Percentiles rank a stretch among this genome's conserved stretches.
Evolutionary conservation across 176 grass and related monocot genomes (phyloP).

Genomic region (Elymus sibiricus): DNA sequence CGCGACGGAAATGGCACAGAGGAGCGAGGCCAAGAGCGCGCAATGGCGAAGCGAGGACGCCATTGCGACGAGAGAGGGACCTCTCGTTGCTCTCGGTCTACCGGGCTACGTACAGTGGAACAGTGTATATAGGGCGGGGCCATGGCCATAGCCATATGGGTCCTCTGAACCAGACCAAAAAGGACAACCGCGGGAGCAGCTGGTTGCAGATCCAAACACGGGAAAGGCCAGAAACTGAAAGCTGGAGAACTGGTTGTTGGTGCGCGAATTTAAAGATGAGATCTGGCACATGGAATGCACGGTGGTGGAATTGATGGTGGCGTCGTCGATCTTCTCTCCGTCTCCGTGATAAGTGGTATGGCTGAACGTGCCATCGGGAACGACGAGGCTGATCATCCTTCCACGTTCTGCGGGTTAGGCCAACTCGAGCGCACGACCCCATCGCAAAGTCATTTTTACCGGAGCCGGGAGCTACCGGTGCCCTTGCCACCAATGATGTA

Average conservation of each 20-base stretch:
- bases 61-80: constrained; percentile 23
- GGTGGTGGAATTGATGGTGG: not conserved
- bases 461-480: too few species aligned
- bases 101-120: not conserved
- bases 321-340: not conserved
- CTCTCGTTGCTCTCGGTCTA: constrained; percentile 19
- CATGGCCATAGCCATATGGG: not conserved
- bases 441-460: too few species aligned
- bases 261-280: not conserved
- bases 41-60: constrained; percentile 33
- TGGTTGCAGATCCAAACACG: not conserved
- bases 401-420: not conserved
- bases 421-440: too few species aligned
- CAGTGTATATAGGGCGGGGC: constrained; percentile 6
- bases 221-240: constrained; percentile 7
- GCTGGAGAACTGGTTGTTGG: not conserved
- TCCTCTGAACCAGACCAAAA: not conserved
- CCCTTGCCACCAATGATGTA: too few species aligned
- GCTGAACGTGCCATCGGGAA: not conserved
- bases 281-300: constrained; percentile 16
- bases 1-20: constrained; percentile 31
- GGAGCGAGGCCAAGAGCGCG: not conserved
- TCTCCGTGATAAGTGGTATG: not conserved
- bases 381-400: not conserved
- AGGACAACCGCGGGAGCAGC: not conserved